Evolutionary conservation across 2,329 filamentous ascomycete species (phyloP).

Genomic region (Chrysosporium queenslandicum): DNA sequence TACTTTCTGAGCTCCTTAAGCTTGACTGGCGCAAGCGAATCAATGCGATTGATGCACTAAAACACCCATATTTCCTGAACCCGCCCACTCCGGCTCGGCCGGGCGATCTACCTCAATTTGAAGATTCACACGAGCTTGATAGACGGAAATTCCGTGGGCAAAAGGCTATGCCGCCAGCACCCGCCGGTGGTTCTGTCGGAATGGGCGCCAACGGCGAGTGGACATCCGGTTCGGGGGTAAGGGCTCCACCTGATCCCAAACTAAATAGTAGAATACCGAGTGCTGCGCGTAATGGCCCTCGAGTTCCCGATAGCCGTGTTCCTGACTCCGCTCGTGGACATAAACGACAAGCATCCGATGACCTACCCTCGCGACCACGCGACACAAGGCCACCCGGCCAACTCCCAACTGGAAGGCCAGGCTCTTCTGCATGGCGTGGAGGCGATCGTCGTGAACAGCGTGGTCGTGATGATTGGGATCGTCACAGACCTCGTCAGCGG

Average conservation of each 20-base stretch:
- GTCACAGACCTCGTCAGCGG: neutral
- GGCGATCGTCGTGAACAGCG: constrained; percentile 23
- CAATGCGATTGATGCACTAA: constrained; percentile 86
- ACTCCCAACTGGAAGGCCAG: constrained; percentile 20
- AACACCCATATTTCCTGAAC: constrained; percentile 83
- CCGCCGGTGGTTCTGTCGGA: constrained; percentile 81
- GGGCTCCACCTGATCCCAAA: constrained; percentile 24
- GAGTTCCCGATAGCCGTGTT: constrained; percentile 24
- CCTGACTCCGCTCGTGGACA: constrained; percentile 18
- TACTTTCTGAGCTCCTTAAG: constrained; percentile 71
- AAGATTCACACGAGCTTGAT: constrained; percentile 95
- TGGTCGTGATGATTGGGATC: constrained; percentile 19
- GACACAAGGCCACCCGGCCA: constrained; percentile 16
- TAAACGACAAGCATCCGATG: constrained; percentile 19
- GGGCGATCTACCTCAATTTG: constrained; percentile 79
- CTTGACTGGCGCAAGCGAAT: constrained; percentile 82
- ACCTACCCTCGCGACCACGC: constrained; percentile 9
- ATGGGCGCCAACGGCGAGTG: constrained; percentile 53
- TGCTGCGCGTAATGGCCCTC: constrained; percentile 25
- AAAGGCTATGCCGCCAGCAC: constrained; percentile 76
- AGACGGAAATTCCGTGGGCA: constrained; percentile 84
- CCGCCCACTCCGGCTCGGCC: constrained; percentile 68
- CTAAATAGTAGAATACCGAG: constrained; percentile 29
- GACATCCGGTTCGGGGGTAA: constrained; percentile 28
- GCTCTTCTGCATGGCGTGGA: constrained; percentile 21